phyloP scores from a whole-genome alignment of 1,284 basidiomycete species.

The Cutaneotrichosporon mucoides region DNA sequence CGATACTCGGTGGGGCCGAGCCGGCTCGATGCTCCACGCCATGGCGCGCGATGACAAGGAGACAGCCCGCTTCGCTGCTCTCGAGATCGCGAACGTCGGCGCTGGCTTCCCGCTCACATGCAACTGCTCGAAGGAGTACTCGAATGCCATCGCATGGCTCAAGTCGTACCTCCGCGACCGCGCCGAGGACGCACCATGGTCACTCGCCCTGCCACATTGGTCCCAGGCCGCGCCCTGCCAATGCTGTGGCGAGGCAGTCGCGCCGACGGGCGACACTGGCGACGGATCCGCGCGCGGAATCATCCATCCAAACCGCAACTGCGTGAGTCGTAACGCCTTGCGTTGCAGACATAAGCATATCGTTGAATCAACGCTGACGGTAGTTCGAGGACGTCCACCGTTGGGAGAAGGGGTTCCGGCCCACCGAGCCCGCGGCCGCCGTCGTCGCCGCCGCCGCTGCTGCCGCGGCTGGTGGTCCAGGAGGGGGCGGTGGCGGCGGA shows the following conservation, averaged over 20 bases:
- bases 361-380: neutral
- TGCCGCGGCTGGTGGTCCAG: neutral
- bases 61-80: neutral
- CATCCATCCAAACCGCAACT: neutral
- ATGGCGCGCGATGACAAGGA: neutral
- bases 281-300: neutral
- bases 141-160: neutral
- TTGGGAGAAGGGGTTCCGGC: neutral
- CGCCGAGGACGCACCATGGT: neutral
- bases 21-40: neutral
- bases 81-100: conserved; percentile 1
- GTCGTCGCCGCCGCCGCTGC: neutral
- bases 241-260: neutral
- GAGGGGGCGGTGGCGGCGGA: no score
- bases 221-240: neutral
- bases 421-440: neutral
- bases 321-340: neutral
- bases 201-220: neutral
- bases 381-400: neutral
- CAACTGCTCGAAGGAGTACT: neutral
- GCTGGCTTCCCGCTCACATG: conserved; percentile 1
- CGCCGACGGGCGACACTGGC: neutral
- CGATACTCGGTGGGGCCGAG: neutral
- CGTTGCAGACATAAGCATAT: no score
- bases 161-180: neutral